phyloP scores from a whole-genome alignment of 768 basidiomycete species.

The Tricholoma hemisulphureum region DNA sequence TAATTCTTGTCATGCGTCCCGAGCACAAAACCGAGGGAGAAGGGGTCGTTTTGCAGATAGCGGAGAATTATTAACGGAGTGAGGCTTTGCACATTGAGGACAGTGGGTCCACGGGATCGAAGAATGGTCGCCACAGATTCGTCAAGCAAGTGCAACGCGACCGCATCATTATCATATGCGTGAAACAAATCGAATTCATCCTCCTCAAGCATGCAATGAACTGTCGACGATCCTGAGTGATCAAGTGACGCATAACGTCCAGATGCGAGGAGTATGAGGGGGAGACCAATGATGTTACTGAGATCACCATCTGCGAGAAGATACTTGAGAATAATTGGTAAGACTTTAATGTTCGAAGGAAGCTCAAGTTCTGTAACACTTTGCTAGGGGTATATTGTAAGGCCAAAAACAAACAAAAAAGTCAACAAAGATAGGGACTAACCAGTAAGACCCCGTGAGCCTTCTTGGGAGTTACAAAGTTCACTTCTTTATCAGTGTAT shows the following conservation, averaged over 20 bases:
- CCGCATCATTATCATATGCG: slow-evolving; percentile 30
- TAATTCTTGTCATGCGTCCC: too few relatives aligned
- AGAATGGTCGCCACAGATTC: slow-evolving; percentile 20
- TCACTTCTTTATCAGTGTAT: slow-evolving; percentile 6
- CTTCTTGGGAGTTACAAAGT: slow-evolving; percentile 24
- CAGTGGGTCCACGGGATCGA: slow-evolving; percentile 16
- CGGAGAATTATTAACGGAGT: slow-evolving; percentile 21
- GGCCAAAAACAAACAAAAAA: not conserved
- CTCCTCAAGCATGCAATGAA: slow-evolving; percentile 28
- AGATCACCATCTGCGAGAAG: slow-evolving; percentile 34
- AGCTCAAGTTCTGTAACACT: slow-evolving; percentile 8
- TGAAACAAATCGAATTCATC: slow-evolving; percentile 29
- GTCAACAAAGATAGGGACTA: slow-evolving; percentile 10
- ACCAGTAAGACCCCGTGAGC: slow-evolving; percentile 34
- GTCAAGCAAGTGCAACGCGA: slow-evolving; percentile 30
- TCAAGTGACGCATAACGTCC: slow-evolving; percentile 20
- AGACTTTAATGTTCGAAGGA: slow-evolving; percentile 4
- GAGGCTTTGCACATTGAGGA: slow-evolving; percentile 34
- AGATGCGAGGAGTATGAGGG: slow-evolving; percentile 32
- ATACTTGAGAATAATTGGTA: slow-evolving; percentile 27
- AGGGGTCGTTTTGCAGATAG: slow-evolving; percentile 28
- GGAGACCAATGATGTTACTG: slow-evolving; percentile 35
- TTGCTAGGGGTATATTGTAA: slow-evolving; percentile 11
- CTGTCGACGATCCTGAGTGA: not conserved
- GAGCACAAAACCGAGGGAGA: slow-evolving; percentile 22